Base-by-base conservation (phyloP, 495 filamentous ascomycete genomes). In the Penicillium odoratum region DNA sequence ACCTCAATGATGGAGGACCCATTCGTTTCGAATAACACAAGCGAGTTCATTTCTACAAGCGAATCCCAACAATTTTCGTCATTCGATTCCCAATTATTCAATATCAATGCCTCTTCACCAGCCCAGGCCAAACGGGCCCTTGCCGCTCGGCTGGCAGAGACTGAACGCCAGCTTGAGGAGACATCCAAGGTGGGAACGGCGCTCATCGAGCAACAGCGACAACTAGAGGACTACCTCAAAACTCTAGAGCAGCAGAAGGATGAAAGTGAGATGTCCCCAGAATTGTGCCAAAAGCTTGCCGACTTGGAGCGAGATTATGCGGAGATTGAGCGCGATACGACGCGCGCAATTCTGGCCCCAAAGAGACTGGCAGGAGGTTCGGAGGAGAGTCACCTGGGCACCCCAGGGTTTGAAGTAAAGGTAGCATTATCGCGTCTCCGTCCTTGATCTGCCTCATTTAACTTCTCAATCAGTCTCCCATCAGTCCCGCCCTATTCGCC, bases 301-400 rank as follows among this genome's bases (percentile, higher is more conserved):
- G 93, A 96, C 54, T 80, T 98, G 64, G 94, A 98, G 68, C 88
- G 84, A 69, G 95, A 97, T 60, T 98, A 95, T 71, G 94, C 94
- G 71, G 94, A 98, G 60, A 90, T 97, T 46, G 92, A 92, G 31
- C 83, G 88, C 51, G 93, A 98, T 66, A 92, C 89, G 21, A 89
- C 93, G 45, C 84, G 93, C 49, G 92, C 91, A 7, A 93, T 97
- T 70, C 75, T 98, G 53, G 80, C 65, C 21, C 91, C 94, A 13
- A 93, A 93, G 69, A 84, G 91, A 43, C 80, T 89, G 64, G 83
- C 89, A 53, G 81, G 85, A 44, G 87, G 85, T 55, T 81, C 72
- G 56, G 79, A 83, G 48, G 76, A 74, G 38, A 7, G 38, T 21
- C 72, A 75, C 36, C 36, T 66, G 33, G 78, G 81, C 51, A 84